Conservation (phyloP, 2,329 filamentous ascomycete genomes). For the Aspergillus candidus region DNA sequence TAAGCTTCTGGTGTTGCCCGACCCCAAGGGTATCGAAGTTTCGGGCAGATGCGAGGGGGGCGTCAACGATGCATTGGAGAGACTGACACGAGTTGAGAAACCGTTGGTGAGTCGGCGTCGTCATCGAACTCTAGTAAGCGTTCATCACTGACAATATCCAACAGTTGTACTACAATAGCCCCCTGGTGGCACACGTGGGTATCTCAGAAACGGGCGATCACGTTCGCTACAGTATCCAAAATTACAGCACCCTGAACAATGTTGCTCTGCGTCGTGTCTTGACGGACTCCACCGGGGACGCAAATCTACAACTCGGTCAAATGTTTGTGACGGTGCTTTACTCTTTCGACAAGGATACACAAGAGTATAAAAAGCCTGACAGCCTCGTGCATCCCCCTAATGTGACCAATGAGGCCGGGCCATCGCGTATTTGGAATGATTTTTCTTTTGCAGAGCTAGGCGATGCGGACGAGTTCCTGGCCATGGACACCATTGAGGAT, state of each 20-base stretch:
- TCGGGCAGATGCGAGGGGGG: conserved; percentile 16
- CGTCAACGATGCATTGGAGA: conserved; percentile 25
- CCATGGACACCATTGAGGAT: conserved; percentile 10
- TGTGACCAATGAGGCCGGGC: conserved; percentile 14
- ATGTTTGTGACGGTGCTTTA: conserved; percentile 20
- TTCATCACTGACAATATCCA: not conserved
- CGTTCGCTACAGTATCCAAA: conserved; percentile 13
- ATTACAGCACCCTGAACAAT: conserved; percentile 16
- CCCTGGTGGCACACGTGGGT: conserved; percentile 16
- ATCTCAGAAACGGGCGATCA: conserved; percentile 5
- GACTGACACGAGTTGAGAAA: conserved; percentile 23
- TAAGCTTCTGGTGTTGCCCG: conserved; percentile 16
- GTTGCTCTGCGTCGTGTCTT: conserved; percentile 18
- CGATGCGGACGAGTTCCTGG: conserved; percentile 16
- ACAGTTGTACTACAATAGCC: conserved; percentile 16
- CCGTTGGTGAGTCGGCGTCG: conserved; percentile 19
- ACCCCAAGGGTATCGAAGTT: conserved; percentile 20
- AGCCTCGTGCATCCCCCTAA: conserved; percentile 16
- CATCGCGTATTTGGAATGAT: conserved; percentile 27
- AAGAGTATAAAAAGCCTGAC: conserved; percentile 7
- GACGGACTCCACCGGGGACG: conserved; percentile 12
- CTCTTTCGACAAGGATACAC: conserved; percentile 13
- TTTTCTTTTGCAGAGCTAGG: conserved; percentile 29
- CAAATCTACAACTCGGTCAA: conserved; percentile 12
- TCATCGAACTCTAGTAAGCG: too few relatives aligned